Evolutionary conservation across 805 yeast species (phyloP), one percentile per base, ranked within the genome.

Genomic region (Barnettozyma populi): DNA sequence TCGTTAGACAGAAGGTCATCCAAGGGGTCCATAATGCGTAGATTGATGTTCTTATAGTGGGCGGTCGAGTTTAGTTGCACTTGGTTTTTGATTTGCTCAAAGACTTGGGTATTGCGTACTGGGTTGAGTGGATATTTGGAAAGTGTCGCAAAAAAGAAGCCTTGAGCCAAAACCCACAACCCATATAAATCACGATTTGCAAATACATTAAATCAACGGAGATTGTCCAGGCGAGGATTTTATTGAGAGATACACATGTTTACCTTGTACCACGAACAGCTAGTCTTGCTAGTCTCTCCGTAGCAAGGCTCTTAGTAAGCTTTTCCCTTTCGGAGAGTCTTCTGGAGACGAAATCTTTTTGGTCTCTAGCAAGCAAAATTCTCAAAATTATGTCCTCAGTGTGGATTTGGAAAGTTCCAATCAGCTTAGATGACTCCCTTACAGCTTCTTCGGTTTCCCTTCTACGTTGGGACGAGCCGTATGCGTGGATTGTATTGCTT

Each of bases 321-420:
- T 75, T 66, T 47, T 82, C 87, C 45, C 92, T 70, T 57, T 80
- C 83, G 21, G 76, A 78, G 35, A 87, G 60, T 42, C 89, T 70
- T 51, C 71, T 69, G 9, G 76, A 71, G 3, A 87, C 88, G 60
- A 72, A 84, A 1, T 72, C 72, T 36, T 70, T 67, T 44, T 84
- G 83, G 20, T 80, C 86, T 49, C 82, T 78, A 35, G 90, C 72
- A 23, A 90, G 66, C 46, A 92, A 62, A 14, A 89, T 72, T 43
- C 97, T 73, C 51, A 92, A 65, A 7, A 90, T 72, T 11, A 89
- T 74, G 55, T 88, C 88, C 55, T 86, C 90, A 6, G 77, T 74
- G 5, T 63, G 65, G 14, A 66, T 62, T 21, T 64, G 59, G 36
- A 61, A 57, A 24, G 72, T 67, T 2, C 68, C 59, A 9, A 74